Evolutionary conservation across 805 yeast species (phyloP), one percentile per base, ranked within the genome.

Genomic region (Candida suzukii): DNA sequence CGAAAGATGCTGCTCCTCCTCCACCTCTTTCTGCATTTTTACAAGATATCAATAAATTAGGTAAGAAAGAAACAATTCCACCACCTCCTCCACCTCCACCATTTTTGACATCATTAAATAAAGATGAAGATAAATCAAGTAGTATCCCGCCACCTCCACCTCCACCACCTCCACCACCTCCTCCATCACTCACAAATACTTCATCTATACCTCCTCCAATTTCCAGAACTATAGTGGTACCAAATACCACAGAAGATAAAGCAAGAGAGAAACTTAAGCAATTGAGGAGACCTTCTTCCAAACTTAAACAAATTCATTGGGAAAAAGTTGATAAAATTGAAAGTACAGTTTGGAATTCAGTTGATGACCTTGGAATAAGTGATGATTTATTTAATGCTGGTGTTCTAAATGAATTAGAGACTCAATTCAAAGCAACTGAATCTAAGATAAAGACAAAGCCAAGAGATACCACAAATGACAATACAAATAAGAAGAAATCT

Each of bases 261-360:
- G 20, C 36, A 12, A 10, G n/a, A 25, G 37, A 33, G 9, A 24
- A 27, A 27, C 17, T 36, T 2, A 16, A 38, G 16, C 3, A 34
- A 0, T 22, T 52, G 11, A 51, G 49, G 35, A 48, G 57, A 27
- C 53, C 59, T 13, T 40, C 54, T 5, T 45, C 52, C 46, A 80
- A 77, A 58, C 62, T 84, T 63, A 84, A 83, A 54, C 95, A 84
- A 52, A 73, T 84, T 46, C 95, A 84, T 51, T 84, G 93, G 95
- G 93, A 84, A 47, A 83, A 78, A 53, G 64, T 84, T 36, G 84
- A 80, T 13, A 59, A 67, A 38, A 65, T 80, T 14, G 64, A 68
- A 16, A 68, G 74, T 33, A 80, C 93, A 0, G 71, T 84, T 49
- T 84, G 95, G 95, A 69, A 68, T 25, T 58, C 61, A 18, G 51